These are phyloP conservation scores for Dioscorea alata DNA, from an alignment of 106 monocot genomes.

Conservation along the genomic window DNA sequence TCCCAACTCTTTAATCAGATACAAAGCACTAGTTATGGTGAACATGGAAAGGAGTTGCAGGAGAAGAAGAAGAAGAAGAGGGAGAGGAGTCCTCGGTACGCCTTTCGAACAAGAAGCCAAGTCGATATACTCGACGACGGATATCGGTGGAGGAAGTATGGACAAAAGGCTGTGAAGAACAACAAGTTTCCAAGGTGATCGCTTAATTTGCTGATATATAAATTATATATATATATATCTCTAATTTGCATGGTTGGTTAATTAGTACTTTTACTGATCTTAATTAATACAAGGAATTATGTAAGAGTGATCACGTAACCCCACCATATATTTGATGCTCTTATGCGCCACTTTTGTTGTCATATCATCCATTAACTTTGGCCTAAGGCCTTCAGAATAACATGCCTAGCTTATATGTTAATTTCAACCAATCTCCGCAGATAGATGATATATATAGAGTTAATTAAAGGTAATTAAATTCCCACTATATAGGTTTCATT, in stretches of 20 bases:
- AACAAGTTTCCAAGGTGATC: constrained; percentile 81
- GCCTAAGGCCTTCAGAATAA: background rate
- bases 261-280: background rate
- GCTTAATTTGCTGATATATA: too few species aligned
- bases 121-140: constrained; percentile 96
- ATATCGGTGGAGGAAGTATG: constrained; percentile 97
- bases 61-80: constrained; percentile 30
- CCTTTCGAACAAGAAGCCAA: constrained; percentile 85
- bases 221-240: too few species aligned
- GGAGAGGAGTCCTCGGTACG: constrained; percentile 53
- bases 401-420: background rate
- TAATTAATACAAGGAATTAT: too few species aligned
- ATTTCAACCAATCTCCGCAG: too few species aligned
- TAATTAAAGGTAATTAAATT: too few species aligned
- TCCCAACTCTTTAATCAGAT: constrained; percentile 3
- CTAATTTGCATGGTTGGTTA: background rate
- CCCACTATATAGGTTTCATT: too few species aligned
- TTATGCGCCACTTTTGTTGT: background rate
- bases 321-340: background rate
- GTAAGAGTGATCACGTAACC: background rate
- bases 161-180: constrained; percentile 94
- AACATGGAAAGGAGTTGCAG: background rate
- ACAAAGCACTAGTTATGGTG: background rate
- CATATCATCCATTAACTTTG: background rate
- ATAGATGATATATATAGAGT: too few species aligned